A percentile compares a stretch with the other conserved stretches of the same genome.
Evolutionary conservation across 2,329 filamentous ascomycete genomes (phyloP).

Genomic region (Huntiella bhutanensis): DNA sequence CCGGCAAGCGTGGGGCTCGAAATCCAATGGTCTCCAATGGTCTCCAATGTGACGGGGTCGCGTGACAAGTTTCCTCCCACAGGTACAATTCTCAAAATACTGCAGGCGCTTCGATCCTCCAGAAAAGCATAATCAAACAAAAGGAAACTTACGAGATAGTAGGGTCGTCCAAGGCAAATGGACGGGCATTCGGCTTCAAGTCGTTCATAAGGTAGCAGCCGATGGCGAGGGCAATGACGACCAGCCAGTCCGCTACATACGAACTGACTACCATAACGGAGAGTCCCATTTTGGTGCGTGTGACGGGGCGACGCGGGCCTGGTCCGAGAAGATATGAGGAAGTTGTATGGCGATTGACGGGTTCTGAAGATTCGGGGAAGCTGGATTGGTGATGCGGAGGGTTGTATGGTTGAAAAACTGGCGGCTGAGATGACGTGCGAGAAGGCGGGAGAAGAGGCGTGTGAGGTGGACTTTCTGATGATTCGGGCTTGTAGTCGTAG

Average conservation of each 20-base stretch:
- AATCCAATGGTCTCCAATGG: no score
- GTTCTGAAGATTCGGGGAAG: no score
- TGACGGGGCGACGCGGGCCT: background rate
- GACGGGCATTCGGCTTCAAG: constrained; percentile 44
- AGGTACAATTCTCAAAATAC: background rate
- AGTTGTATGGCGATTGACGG: background rate
- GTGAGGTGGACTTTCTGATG: constrained; percentile 8
- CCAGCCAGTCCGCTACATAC: constrained; percentile 57
- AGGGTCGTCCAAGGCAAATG: constrained; percentile 53
- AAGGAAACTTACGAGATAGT: constrained; percentile 31
- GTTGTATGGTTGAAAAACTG: no score
- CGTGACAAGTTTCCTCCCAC: constrained; percentile 1
- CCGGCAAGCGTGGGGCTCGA: no score
- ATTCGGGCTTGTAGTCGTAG: constrained; percentile 4
- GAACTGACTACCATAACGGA: constrained; percentile 29
- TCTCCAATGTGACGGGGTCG: background rate
- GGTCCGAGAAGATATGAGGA: constrained; percentile 4
- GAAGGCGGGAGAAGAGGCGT: constrained; percentile 4
- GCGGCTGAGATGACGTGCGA: background rate
- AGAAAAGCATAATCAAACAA: background rate
- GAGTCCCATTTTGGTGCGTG: constrained; percentile 7
- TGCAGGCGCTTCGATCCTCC: background rate
- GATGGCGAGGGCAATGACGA: constrained; percentile 39
- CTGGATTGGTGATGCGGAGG: no score
- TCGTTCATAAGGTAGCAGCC: constrained; percentile 40